Evolutionary conservation across 768 basidiomycete species (phyloP), one percentile per base, ranked within the genome.

Genomic region (Leccinum subgranulosum): DNA sequence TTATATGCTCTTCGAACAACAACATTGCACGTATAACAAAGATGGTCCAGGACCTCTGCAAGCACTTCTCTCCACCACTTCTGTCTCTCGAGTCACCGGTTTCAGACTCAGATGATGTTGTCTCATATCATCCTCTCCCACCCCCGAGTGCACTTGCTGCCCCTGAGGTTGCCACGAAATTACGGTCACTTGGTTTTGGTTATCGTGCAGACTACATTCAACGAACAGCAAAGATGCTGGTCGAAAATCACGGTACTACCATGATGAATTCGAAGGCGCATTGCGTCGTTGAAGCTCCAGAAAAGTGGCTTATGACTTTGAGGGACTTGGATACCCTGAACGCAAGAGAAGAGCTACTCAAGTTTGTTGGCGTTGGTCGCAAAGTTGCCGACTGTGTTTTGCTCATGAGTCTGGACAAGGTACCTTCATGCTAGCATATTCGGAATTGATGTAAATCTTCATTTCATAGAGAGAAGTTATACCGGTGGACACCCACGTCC

Each of bases 1-100:
- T 98, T 76, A 97, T 99, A 62, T 98, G 96, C 69, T 97, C 94
- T 3, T 92, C 93, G 3, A 98, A 98, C 67, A 98, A 98, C 71
- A 94, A 98, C 65, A 98, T 99, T 51, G 75, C 84, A 6, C 90
- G 97, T 6, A 99, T 99, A 65, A 90, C 92, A 15, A 90, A 89
- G 56, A 94, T 98, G 89, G 86, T 98, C 28, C 88, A 92, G 59
- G 80, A 83, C 19, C 82, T 98, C 14, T 92, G 91, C 70, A 79
- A 74, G 17, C 79, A 88, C 21, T 97, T 86, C 67, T 94, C 94
- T 1, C 78, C 84, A 12, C 75, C 84, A 23, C 76, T 95, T 15
- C 69, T 94, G 28, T 79, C 82, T 3, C 68, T 82, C 6, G 70
- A 74, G 3, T 64, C 70, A 28, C 77, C 75, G 7, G 46, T 33